Evolutionary conservation across 2,329 filamentous ascomycete genomes (phyloP), one percentile per base, ranked within the genome.

Genomic region (Fusarium hostae): DNA sequence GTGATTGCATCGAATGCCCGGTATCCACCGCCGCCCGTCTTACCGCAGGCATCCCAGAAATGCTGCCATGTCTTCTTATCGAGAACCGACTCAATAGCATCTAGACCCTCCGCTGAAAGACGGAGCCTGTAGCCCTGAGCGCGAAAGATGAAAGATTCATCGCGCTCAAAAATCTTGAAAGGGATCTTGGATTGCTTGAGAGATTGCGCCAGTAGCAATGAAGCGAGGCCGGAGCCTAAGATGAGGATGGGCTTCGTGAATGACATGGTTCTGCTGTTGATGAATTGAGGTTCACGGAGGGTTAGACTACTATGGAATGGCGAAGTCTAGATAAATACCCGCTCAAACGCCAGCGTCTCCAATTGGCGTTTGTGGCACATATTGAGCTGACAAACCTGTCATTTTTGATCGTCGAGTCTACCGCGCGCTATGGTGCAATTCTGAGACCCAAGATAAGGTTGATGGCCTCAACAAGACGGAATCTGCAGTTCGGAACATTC

Each of bases 71-170:
- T 76, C 6, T 83, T 78, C 0, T 84, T 79, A 12, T 84, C 81
- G 5, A 91, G 85, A 1, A 87, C 88, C 0, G 85, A 82, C 71
- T 91, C 88, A 59, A 91, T 88, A 26, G 89, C 88, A 72, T 89
- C 85, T 2, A 91, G 81, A 0, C 88, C 88, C 71, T 89, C 83
- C 1, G 78, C 57, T 0, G 87, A 90, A 5, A 91, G 82, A 16
- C 89, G 86, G 10, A 91, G 81, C 4, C 89, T 81, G 78, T 91
- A 91, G 0, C 89, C 89, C 75, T 91, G 89, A 0, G 86, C 88
- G 47, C 89, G 88, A 72, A 88, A 89, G 2, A 75, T 65, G 50
- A 86, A 80, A 0, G 83, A 84, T 1, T 77, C 67, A 66, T 89
- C 86, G 44, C 86, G 86, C 78, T 91, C 88, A 73, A 86, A 90